Conservation (phyloP, 139 green algal genomes). For the Chlorella sp. region DNA sequence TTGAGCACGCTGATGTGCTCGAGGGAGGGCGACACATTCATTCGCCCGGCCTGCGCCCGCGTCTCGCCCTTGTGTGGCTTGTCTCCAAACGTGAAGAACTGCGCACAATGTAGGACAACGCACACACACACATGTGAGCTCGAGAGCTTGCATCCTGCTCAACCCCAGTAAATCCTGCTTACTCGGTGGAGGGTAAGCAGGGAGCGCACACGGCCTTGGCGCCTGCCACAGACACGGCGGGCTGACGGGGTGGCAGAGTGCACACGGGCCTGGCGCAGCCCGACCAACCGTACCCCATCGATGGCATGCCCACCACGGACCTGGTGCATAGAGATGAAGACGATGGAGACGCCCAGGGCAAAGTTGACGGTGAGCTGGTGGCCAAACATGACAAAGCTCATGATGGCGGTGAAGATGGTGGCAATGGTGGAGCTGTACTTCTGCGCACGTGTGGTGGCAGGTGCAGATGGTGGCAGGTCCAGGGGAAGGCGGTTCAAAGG, state of each 20-base stretch:
- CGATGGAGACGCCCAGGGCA: slow-evolving; percentile 87
- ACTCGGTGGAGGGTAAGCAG: not conserved
- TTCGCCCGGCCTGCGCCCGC: not conserved
- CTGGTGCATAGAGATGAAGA: slow-evolving; percentile 98
- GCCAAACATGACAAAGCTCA: slow-evolving; percentile 82
- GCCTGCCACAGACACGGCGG: not conserved
- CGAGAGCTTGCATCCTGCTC: not conserved
- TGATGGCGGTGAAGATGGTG: slow-evolving; percentile 90
- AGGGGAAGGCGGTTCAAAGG: too few species aligned
- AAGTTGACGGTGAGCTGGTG: slow-evolving; percentile 94
- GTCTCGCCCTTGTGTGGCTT: slow-evolving; percentile 5
- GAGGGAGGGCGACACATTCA: slow-evolving; percentile 25
- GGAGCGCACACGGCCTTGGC: not conserved
- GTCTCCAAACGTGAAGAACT: slow-evolving; percentile 45
- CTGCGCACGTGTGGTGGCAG: slow-evolving; percentile 96
- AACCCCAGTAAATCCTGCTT: not conserved
- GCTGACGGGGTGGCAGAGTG: not conserved
- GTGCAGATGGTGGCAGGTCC: too few species aligned
- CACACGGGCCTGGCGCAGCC: not conserved
- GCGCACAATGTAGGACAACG: not conserved
- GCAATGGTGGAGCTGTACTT: slow-evolving; percentile 94
- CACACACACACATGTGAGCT: not conserved
- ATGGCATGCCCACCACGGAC: not conserved
- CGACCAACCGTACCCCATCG: slow-evolving; percentile 7
- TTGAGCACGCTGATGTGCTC: slow-evolving; percentile 31